phyloP scores from a whole-genome alignment of 139 green algal species.

The Chlamydomonas incerta region DNA sequence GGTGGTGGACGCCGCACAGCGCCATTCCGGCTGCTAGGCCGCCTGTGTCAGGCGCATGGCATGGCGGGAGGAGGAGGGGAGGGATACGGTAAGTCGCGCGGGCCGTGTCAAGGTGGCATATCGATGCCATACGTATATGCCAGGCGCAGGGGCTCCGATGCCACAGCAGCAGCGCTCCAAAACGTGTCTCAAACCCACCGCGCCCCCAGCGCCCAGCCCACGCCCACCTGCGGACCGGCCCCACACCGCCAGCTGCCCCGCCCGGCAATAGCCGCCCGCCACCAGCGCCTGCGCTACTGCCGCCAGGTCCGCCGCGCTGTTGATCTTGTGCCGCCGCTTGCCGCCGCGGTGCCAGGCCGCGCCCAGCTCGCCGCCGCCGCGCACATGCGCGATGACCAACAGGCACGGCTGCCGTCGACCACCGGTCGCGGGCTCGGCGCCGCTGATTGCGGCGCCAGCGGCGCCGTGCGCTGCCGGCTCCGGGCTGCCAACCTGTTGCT shows the following conservation, averaged over 20 bases:
- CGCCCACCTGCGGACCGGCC: constrained; percentile 49
- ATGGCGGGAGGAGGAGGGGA: no score
- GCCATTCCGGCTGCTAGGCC: constrained; percentile 32
- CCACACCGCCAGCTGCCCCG: constrained; percentile 39
- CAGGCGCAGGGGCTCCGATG: no score
- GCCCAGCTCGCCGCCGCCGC: constrained; percentile 82
- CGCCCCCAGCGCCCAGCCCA: background rate
- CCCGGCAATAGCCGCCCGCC: background rate
- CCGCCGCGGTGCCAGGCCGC: constrained; percentile 72
- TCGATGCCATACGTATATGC: no score
- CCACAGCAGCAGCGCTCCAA: no score
- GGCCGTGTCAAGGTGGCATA: no score
- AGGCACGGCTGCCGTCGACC: constrained; percentile 3
- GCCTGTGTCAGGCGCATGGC: no score
- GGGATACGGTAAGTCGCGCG: no score
- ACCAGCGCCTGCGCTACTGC: constrained; percentile 55
- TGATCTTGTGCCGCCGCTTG: constrained; percentile 51
- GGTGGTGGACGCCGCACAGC: background rate
- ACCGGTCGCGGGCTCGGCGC: no score
- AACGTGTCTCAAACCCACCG: no score
- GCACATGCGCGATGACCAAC: constrained; percentile 75
- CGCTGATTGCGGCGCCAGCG: no score
- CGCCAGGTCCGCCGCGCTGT: constrained; percentile 62
- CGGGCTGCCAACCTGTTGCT: no score
- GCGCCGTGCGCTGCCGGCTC: no score